Conservation (phyloP, 164 flowering plant species). For the Vitis labrusca region DNA sequence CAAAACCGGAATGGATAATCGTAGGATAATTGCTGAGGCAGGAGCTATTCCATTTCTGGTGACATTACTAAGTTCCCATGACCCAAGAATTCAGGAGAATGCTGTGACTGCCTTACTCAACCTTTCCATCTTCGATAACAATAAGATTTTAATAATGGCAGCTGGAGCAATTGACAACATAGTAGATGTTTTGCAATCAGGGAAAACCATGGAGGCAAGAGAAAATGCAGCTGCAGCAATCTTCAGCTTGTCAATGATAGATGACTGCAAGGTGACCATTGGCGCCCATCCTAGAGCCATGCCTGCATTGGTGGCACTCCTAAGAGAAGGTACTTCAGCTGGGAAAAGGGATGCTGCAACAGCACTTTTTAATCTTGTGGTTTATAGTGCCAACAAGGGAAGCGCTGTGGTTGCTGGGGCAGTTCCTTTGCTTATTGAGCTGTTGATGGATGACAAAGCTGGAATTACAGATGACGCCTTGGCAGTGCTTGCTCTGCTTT, state of each 20-base stretch:
- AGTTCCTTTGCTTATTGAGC: conserved; percentile 53
- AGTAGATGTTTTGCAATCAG: conserved; percentile 43
- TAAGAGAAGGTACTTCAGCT: conserved; percentile 56
- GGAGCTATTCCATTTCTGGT: conserved; percentile 83
- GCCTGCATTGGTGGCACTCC: conserved; percentile 48
- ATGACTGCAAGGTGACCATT: conserved; percentile 59
- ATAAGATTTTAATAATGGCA: conserved; percentile 59
- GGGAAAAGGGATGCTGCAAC: conserved; percentile 84
- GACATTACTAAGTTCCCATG: conserved; percentile 46
- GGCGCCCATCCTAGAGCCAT: conserved; percentile 62
- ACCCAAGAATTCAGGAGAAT: conserved; percentile 67
- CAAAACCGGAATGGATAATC: conserved; percentile 67
- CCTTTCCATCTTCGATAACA: conserved; percentile 67
- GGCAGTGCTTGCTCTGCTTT: conserved; percentile 47
- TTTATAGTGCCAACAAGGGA: conserved; percentile 47
- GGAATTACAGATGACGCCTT: conserved; percentile 74
- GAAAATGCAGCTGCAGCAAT: conserved; percentile 86
- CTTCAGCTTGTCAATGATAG: conserved; percentile 66
- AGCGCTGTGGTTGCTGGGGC: conserved; percentile 51
- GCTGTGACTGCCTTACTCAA: conserved; percentile 74
- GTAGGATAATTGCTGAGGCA: conserved; percentile 67
- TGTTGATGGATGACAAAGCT: conserved; percentile 60
- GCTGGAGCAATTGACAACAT: conserved; percentile 64
- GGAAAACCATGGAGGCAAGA: conserved; percentile 72
- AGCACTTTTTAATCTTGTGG: conserved; percentile 61